phyloP scores from a whole-genome alignment of 306 rosid species.

The Datisca glomerata region DNA sequence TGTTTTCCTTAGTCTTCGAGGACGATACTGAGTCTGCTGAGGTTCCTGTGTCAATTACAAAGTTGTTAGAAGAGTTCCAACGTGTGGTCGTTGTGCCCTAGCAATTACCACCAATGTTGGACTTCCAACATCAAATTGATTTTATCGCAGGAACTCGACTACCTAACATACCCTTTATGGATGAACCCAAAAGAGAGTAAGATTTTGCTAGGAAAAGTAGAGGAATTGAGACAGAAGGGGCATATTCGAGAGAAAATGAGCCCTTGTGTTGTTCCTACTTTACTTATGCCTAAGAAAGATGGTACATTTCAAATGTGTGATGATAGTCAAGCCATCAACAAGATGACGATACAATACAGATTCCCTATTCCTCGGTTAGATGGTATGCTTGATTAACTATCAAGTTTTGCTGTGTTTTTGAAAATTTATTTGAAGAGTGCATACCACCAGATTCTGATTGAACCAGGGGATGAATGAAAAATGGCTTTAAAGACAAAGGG shows the following conservation, averaged over 20 bases:
- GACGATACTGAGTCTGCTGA: not conserved
- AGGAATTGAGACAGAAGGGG: not conserved
- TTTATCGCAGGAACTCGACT: not conserved
- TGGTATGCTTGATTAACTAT: too few relatives aligned
- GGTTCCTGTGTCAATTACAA: not conserved
- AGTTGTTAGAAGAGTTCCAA: not conserved
- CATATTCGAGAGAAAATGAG: not conserved
- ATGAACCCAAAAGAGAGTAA: not conserved
- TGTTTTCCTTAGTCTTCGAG: not conserved
- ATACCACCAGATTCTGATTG: not conserved
- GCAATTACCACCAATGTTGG: not conserved
- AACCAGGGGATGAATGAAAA: not conserved
- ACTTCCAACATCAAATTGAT: not conserved
- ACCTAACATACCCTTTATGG: not conserved
- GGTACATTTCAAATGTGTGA: not conserved
- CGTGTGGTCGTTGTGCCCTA: not conserved
- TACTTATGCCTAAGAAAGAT: too few relatives aligned
- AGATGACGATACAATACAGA: not conserved
- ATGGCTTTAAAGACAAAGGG: too few relatives aligned
- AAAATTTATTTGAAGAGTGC: not conserved
- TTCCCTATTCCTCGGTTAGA: not conserved
- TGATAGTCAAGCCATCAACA: not conserved
- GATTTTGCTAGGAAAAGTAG: not conserved
- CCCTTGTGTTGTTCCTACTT: not conserved
- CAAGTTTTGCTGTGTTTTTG: not conserved